These are phyloP conservation scores for Paecilomyces sp. DNA, from an alignment of 2,329 filamentous ascomycete genomes.

Conservation along the genomic window DNA sequence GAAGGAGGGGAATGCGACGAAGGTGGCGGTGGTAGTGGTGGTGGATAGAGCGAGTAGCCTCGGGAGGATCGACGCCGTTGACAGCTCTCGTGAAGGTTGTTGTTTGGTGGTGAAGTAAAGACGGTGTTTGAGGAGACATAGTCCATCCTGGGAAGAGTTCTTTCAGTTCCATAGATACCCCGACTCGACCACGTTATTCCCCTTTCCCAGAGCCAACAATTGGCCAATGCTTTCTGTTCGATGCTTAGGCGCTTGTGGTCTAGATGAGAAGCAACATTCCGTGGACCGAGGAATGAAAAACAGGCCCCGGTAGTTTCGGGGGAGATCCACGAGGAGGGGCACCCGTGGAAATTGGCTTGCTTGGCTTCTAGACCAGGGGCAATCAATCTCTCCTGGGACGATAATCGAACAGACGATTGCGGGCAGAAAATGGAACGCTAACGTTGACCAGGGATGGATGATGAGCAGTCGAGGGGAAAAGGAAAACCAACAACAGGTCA, in stretches of 20 bases:
- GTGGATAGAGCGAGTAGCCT: constrained; percentile 1
- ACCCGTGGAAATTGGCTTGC: neutral
- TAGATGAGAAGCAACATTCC: neutral
- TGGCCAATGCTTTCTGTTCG: neutral
- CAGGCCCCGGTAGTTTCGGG: neutral
- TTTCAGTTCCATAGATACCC: neutral
- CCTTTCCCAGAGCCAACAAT: neutral
- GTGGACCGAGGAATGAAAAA: neutral
- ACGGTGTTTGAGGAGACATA: neutral
- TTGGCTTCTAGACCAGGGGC: neutral
- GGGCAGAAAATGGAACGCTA: neutral
- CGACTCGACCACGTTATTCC: neutral
- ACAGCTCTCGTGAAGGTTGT: neutral
- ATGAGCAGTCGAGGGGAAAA: neutral
- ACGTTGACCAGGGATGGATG: neutral
- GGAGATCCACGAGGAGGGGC: neutral
- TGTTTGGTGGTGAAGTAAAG: neutral
- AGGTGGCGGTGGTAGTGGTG: constrained; percentile 2
- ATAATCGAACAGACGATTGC: too few species aligned
- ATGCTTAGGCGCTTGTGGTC: neutral
- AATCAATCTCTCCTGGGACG: too few species aligned
- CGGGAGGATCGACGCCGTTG: neutral
- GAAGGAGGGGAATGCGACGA: constrained; percentile 6
- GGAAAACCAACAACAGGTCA: neutral
- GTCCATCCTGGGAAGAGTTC: neutral